Conservation (phyloP, 129 eudicot species). For the Apium graveolens region DNA sequence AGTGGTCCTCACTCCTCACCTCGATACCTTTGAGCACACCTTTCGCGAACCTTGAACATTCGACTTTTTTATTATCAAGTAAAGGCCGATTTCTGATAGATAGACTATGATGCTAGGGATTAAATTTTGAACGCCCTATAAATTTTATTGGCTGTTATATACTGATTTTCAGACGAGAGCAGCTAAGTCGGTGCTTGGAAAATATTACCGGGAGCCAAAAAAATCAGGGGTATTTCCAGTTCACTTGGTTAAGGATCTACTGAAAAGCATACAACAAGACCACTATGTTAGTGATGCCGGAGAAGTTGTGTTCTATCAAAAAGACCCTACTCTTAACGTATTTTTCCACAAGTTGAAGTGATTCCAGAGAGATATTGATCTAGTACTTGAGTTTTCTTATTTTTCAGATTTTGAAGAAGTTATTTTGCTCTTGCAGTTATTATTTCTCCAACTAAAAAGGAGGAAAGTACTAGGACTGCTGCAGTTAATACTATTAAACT, state of each 20-base stretch:
- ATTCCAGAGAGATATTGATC: neutral
- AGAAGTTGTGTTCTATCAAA: conserved; percentile 64
- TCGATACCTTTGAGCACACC: too few species aligned
- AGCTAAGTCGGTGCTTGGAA: conserved; percentile 59
- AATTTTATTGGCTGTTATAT: neutral
- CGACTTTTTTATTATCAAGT: too few species aligned
- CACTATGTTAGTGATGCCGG: conserved; percentile 75
- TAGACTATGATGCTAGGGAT: neutral
- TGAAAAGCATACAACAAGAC: conserved; percentile 47
- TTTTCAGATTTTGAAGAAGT: neutral
- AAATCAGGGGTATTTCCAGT: conserved; percentile 57
- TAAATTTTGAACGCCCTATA: neutral
- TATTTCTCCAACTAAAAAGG: neutral
- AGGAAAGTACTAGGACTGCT: neutral
- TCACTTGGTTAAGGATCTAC: conserved; percentile 42
- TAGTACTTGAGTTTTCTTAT: neutral
- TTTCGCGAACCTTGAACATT: neutral
- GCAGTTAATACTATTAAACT: neutral
- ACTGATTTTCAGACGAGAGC: conserved; percentile 40
- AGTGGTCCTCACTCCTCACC: too few species aligned
- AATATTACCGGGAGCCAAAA: conserved; percentile 67
- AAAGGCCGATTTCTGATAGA: neutral
- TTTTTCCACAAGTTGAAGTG: neutral
- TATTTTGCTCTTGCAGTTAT: neutral
- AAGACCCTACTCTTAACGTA: conserved; percentile 25